These are phyloP conservation scores for Fusarium sp. DNA, from an alignment of 2,329 filamentous ascomycete species.

Conservation along the genomic window DNA sequence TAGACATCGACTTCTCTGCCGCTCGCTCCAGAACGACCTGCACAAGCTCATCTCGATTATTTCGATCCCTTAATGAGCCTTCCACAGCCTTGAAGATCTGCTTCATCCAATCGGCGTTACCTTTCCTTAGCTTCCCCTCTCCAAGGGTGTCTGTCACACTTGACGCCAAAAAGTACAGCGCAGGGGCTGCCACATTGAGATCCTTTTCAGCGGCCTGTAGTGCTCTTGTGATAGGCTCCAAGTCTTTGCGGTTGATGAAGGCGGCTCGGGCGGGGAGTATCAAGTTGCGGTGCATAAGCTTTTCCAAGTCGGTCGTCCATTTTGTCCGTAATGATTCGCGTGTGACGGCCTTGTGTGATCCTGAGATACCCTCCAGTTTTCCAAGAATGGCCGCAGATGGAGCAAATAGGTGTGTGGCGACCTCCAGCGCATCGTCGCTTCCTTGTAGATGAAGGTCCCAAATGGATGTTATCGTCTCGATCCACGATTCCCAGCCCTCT, in stretches of 20 bases:
- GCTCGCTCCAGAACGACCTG: conserved; percentile 53
- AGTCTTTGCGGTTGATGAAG: conserved; percentile 61
- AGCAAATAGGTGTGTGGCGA: conserved; percentile 64
- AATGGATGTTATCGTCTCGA: conserved; percentile 61
- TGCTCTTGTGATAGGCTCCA: conserved; percentile 60
- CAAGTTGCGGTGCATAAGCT: conserved; percentile 66
- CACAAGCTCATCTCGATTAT: conserved; percentile 51
- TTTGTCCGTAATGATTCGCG: conserved; percentile 39
- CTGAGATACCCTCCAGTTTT: conserved; percentile 55
- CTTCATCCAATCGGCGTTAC: conserved; percentile 58
- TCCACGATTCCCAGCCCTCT: conserved; percentile 63
- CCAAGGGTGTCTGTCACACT: conserved; percentile 44
- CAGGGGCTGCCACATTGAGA: conserved; percentile 58
- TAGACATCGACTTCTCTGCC: conserved; percentile 50
- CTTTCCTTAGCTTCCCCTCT: conserved; percentile 53
- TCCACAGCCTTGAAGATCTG: conserved; percentile 55
- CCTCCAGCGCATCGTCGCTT: conserved; percentile 63
- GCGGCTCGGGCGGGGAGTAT: conserved; percentile 66
- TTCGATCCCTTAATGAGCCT: conserved; percentile 41
- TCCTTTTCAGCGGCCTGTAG: conserved; percentile 58
- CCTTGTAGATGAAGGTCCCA: conserved; percentile 71
- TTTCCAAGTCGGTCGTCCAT: conserved; percentile 65
- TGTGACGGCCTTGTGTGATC: conserved; percentile 27
- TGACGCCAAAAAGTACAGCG: conserved; percentile 63
- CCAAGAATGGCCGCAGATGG: conserved; percentile 58